Base-by-base conservation (phyloP, 208 protist species). In the Spironucleus salmonicida region DNA sequence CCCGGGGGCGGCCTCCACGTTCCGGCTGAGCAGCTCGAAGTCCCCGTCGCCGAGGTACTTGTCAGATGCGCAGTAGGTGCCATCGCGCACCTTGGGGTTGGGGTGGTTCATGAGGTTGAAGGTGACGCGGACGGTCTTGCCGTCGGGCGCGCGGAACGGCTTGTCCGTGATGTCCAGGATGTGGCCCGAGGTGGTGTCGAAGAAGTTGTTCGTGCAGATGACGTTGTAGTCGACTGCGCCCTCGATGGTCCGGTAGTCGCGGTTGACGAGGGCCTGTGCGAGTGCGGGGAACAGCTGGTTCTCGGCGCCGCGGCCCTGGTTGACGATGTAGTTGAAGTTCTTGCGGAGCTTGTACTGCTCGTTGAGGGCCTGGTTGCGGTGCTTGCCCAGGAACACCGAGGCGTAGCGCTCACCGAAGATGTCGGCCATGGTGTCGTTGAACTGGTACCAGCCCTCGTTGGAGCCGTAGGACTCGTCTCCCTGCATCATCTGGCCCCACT, bases 291-390 rank as follows among this genome's bases (percentile, higher is more conserved):
- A 80, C 1, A 80, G 75, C 0, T 68, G 23, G 30, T n/a, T 38
- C n/a, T 80, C 78, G 15, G 74, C 9, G 39, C 78, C 58, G 38
- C 78, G 26, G 13, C 78, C 78, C 64, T 80, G 78, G 0, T 59
- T 59, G 32, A 69, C 34, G 29, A 80, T 76, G 75, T 75, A 80
- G 78, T 66, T 34, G 2, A 57, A 9, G 35, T 76, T 80, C 64
- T 59, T 59, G 57, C 57, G 57, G 27, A 29, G 57, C 57, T 59
- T 59, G 57, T 59, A 59, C 27, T 59, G 57, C 57, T 59, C 57
- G 27, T 59, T 59, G 57, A 59, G 57, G 19, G 19, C 27, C 23
- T 19, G 27, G 57, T 59, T 27, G 23, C 27, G 19, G 57, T 59
- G 19, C 23, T 29, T 19, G 57, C 57, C 57, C 19, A 59, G 57